Percentiles rank a stretch among this genome's conserved stretches.
These are phyloP conservation scores for Phaseolus coccineus DNA, from an alignment of 331 rosid genomes.

Conservation along the genomic window DNA sequence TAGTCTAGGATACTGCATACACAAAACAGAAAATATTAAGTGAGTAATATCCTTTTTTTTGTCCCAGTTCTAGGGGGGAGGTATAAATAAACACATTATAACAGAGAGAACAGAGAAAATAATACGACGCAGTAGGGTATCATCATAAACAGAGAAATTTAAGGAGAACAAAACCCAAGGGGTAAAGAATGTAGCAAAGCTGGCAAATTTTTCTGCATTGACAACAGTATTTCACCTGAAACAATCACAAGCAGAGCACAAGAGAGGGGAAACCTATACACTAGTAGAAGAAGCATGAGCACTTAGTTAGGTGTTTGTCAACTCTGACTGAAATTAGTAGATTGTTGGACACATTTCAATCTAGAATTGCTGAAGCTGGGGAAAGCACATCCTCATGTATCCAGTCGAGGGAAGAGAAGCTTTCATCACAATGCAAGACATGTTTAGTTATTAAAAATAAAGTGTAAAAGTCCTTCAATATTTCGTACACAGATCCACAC, in stretches of 20 bases:
- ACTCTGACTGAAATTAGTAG: no score
- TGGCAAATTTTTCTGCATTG: background rate
- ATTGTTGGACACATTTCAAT: no score
- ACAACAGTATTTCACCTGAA: slow-evolving; percentile 4
- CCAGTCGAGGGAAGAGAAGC: no score
- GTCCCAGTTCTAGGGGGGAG: background rate
- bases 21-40: slow-evolving; percentile 29
- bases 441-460: no score
- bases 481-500: no score
- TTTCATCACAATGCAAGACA: no score
- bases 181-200: slow-evolving; percentile 7
- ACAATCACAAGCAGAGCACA: slow-evolving; percentile 4
- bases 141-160: background rate
- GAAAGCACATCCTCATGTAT: no score
- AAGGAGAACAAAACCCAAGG: background rate
- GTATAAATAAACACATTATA: background rate
- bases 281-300: slow-evolving; percentile 25
- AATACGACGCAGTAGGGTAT: slow-evolving; percentile 2
- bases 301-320: no score
- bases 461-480: no score
- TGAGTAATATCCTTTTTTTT: background rate
- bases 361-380: no score
- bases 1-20: background rate
- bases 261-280: slow-evolving; percentile 45
- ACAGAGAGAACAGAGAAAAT: background rate